Conservation (phyloP, 768 basidiomycete species). For the Tubosaeta sp. region DNA sequence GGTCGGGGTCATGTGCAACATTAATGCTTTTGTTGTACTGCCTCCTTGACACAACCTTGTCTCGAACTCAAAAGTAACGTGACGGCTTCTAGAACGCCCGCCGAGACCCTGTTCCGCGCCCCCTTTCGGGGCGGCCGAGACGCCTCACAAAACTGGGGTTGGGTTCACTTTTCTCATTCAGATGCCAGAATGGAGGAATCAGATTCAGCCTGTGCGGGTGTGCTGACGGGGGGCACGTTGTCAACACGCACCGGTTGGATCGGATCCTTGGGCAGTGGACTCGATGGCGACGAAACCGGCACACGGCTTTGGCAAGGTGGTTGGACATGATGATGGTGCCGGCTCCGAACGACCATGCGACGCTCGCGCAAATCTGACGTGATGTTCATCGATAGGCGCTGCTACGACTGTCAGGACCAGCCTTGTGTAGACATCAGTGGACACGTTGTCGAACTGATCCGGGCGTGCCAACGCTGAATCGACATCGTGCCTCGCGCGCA, state of each 20-base stretch:
- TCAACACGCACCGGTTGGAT: neutral
- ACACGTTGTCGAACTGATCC: neutral
- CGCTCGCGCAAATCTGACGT: neutral
- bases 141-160: neutral
- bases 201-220: neutral
- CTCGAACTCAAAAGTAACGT: neutral
- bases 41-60: neutral
- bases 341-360: neutral
- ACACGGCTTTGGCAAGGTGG: neutral
- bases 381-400: neutral
- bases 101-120: neutral
- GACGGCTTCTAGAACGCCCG: neutral
- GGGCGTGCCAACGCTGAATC: neutral
- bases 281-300: neutral
- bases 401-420: neutral
- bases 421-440: neutral
- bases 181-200: neutral
- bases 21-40: neutral
- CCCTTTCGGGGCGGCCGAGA: neutral
- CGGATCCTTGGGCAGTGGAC: neutral
- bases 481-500: neutral
- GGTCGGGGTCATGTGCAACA: neutral
- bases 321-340: neutral
- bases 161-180: neutral
- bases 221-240: neutral